Percentiles rank a stretch among this genome's conserved stretches.
These are phyloP conservation scores for Cajanus cajan DNA, from an alignment of 306 rosid genomes.

Conservation along the genomic window DNA sequence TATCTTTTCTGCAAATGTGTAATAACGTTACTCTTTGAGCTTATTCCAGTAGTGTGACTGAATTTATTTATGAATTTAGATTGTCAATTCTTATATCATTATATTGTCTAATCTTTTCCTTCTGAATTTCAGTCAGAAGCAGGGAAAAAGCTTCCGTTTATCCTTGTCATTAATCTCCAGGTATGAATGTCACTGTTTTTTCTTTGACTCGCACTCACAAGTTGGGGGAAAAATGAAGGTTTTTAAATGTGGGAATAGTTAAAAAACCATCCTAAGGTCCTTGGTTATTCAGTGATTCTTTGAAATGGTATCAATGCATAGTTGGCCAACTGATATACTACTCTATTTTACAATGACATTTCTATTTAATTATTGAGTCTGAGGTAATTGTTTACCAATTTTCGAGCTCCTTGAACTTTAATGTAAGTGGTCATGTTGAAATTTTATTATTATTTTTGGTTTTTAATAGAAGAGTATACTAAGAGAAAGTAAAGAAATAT, in stretches of 20 bases:
- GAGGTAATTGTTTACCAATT: background rate
- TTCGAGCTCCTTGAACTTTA: background rate
- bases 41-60: background rate
- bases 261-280: constrained; percentile 7
- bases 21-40: constrained; percentile 11
- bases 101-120: constrained; percentile 31
- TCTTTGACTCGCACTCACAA: background rate
- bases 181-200: constrained; percentile 42
- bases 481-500: constrained; percentile 9
- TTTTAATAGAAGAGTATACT: background rate
- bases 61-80: constrained; percentile 9
- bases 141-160: constrained; percentile 83
- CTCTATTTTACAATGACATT: background rate
- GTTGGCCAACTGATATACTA: background rate
- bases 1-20: constrained; percentile 22
- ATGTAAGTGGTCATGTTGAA: background rate
- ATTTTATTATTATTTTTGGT: background rate
- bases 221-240: background rate
- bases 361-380: background rate
- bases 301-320: constrained; percentile 19
- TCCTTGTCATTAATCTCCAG: constrained; percentile 90
- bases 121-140: constrained; percentile 73
- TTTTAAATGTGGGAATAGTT: background rate
- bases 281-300: constrained; percentile 24
- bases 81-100: background rate